These are phyloP conservation scores for Suhomyces choctaworum DNA, from an alignment of 1,139 yeast genomes.

Conservation along the genomic window DNA sequence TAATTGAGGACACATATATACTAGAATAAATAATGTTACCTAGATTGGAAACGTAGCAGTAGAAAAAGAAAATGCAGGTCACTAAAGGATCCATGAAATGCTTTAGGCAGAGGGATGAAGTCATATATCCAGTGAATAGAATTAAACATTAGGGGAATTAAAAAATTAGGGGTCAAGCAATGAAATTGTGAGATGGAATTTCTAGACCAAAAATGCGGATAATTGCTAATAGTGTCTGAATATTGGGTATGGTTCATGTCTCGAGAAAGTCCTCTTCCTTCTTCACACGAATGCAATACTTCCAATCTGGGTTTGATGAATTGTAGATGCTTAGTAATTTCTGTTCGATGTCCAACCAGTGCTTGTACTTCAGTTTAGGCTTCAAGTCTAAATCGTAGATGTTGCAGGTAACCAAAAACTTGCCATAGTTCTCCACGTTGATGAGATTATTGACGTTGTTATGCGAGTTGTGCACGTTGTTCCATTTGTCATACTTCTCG, in stretches of 20 bases:
- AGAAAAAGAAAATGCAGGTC: constrained; percentile 5
- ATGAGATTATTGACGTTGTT: constrained; percentile 36
- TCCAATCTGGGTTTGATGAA: constrained; percentile 40
- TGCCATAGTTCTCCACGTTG: constrained; percentile 27
- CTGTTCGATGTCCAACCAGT: constrained; percentile 44
- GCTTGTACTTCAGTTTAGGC: constrained; percentile 40
- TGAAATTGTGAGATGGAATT: not conserved
- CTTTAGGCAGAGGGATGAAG: constrained; percentile 2
- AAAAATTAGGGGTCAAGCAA: constrained; percentile 5
- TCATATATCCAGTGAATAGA: constrained; percentile 1
- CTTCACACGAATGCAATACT: constrained; percentile 27
- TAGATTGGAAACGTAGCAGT: not conserved
- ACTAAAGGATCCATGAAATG: constrained; percentile 3
- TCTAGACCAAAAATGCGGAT: not conserved
- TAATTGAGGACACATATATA: constrained; percentile 4
- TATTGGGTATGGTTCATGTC: constrained; percentile 1
- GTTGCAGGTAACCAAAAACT: constrained; percentile 37
- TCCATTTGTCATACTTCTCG: constrained; percentile 33
- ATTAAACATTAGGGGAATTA: constrained; percentile 6
- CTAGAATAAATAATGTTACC: constrained; percentile 1
- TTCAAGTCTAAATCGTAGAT: constrained; percentile 49
- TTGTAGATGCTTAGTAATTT: constrained; percentile 37
- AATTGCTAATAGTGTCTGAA: not conserved
- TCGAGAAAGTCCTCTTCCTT: constrained; percentile 10
- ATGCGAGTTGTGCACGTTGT: constrained; percentile 36